Evolutionary conservation across 2,329 filamentous ascomycete genomes (phyloP).

Genomic region (Aspergillus costaricaensis): DNA sequence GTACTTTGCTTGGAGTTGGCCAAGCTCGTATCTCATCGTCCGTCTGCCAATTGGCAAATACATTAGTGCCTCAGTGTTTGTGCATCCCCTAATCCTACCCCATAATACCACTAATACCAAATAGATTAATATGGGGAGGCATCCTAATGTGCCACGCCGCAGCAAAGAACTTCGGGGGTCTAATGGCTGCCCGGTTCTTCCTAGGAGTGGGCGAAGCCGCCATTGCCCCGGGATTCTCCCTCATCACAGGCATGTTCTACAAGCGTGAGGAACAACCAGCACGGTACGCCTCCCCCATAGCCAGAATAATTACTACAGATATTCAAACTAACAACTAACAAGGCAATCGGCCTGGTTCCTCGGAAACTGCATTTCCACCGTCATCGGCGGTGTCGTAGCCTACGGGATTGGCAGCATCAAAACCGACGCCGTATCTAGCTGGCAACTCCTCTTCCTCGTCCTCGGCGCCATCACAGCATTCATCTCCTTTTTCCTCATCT

Average conservation of each 20-base stretch:
- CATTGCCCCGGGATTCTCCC: constrained; percentile 37
- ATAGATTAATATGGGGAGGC: constrained; percentile 35
- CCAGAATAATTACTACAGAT: too few species aligned
- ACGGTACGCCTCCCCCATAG: constrained; percentile 10
- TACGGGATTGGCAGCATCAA: constrained; percentile 32
- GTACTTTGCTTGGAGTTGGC: constrained; percentile 43
- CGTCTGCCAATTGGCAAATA: constrained; percentile 33
- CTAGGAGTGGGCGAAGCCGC: constrained; percentile 33
- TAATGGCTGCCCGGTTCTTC: constrained; percentile 46
- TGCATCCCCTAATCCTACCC: constrained; percentile 3
- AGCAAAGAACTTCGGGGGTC: constrained; percentile 29
- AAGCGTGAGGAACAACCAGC: constrained; percentile 37
- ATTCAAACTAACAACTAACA: neutral
- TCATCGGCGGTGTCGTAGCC: constrained; percentile 33
- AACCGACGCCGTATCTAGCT: constrained; percentile 21
- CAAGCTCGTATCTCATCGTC: constrained; percentile 41
- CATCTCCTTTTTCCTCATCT: constrained; percentile 20
- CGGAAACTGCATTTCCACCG: constrained; percentile 35
- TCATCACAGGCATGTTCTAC: constrained; percentile 42
- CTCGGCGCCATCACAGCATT: constrained; percentile 32
- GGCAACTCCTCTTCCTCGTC: constrained; percentile 36
- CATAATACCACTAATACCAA: constrained; percentile 26
- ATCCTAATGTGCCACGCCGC: constrained; percentile 37
- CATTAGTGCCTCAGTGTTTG: constrained; percentile 33
- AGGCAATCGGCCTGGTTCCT: constrained; percentile 39